phyloP scores from a whole-genome alignment of 1,284 basidiomycete genomes.

The Singerocomus rubriflavus region DNA sequence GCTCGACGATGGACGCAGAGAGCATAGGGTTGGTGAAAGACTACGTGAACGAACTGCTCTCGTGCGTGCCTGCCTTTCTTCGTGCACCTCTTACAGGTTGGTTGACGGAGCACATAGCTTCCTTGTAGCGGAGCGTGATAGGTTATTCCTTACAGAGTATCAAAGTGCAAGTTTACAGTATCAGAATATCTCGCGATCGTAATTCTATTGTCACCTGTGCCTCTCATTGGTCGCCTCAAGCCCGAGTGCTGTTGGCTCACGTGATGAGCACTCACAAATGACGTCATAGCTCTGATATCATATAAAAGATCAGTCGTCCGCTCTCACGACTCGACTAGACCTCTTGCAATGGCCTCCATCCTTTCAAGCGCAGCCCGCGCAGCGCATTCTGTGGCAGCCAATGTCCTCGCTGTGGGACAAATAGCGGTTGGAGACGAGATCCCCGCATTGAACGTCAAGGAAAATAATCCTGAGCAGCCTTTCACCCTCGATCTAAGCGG shows the following conservation, averaged over 20 bases:
- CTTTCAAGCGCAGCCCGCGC: slow-evolving; percentile 44
- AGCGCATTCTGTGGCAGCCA: slow-evolving; percentile 53
- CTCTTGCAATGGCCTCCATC: slow-evolving; percentile 44
- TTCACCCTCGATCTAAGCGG: slow-evolving; percentile 55
- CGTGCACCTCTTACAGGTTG: background rate
- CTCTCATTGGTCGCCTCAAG: background rate
- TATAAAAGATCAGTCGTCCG: background rate
- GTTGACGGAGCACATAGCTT: slow-evolving; percentile 43
- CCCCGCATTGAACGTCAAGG: slow-evolving; percentile 54
- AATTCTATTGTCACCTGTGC: slow-evolving; percentile 18
- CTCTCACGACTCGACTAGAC: background rate
- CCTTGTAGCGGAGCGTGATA: slow-evolving; percentile 62
- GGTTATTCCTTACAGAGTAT: slow-evolving; percentile 72
- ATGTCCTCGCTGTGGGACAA: slow-evolving; percentile 46
- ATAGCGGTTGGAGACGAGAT: slow-evolving; percentile 49
- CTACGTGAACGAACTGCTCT: slow-evolving; percentile 86
- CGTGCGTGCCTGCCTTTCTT: slow-evolving; percentile 49
- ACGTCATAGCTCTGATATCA: slow-evolving; percentile 7
- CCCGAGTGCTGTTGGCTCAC: background rate
- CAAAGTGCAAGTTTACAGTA: slow-evolving; percentile 69
- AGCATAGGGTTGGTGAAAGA: slow-evolving; percentile 82
- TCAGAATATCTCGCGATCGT: slow-evolving; percentile 71
- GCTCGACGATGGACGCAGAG: slow-evolving; percentile 89
- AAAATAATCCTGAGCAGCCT: slow-evolving; percentile 48
- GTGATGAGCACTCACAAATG: background rate